A percentile compares a stretch with the other conserved stretches of the same genome.
Conservation (phyloP, 352 stramenopile genomes). For the Phytophthora boehmeriae region DNA sequence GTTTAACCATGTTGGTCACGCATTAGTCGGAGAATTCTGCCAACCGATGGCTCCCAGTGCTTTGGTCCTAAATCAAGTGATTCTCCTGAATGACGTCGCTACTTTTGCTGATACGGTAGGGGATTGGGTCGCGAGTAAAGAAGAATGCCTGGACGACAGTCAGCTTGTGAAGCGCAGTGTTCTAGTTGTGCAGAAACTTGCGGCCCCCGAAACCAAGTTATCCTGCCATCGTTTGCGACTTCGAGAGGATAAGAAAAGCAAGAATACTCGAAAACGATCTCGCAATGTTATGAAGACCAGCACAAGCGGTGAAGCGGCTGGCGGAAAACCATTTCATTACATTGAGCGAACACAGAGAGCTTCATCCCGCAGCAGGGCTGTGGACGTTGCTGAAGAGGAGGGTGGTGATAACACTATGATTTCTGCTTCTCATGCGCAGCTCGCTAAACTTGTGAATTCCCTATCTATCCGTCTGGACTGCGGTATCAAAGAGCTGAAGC, state of each 20-base stretch:
- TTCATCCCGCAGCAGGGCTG: constrained; percentile 25
- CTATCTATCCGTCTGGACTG: constrained; percentile 44
- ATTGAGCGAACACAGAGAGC: constrained; percentile 67
- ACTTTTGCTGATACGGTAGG: constrained; percentile 9
- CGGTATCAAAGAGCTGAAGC: constrained; percentile 40
- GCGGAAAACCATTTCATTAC: constrained; percentile 32
- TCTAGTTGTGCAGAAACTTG: constrained; percentile 45
- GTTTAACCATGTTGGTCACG: constrained; percentile 58
- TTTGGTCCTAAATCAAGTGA: constrained; percentile 28
- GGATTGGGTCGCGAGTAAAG: not conserved
- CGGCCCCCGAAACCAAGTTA: constrained; percentile 25
- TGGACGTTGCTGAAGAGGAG: constrained; percentile 9
- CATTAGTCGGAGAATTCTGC: constrained; percentile 38
- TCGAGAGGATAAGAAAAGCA: constrained; percentile 30
- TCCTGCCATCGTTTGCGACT: constrained; percentile 48
- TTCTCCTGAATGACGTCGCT: constrained; percentile 51
- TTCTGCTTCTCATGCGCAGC: constrained; percentile 40
- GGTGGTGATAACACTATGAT: constrained; percentile 3
- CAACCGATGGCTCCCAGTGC: not conserved
- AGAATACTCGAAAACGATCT: constrained; percentile 41
- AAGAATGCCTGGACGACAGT: constrained; percentile 13
- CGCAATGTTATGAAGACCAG: constrained; percentile 19
- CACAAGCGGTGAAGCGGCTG: not conserved
- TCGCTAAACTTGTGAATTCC: constrained; percentile 50
- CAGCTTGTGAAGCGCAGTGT: constrained; percentile 54